These are phyloP conservation scores for Boletus rubescentipes DNA, from an alignment of 768 basidiomycete genomes.

Conservation along the genomic window DNA sequence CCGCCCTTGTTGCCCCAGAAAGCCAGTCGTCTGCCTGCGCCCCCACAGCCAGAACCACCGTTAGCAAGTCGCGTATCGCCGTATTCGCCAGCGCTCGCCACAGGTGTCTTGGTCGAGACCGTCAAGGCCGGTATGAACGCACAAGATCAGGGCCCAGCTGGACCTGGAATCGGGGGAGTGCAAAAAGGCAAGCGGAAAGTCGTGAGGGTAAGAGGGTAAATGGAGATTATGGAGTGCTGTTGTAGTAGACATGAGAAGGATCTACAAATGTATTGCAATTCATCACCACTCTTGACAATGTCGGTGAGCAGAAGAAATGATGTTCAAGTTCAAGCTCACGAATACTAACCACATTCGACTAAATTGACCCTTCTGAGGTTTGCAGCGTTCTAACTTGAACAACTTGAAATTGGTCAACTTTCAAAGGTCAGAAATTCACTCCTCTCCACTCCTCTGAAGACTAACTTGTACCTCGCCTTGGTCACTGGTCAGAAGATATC, in stretches of 20 bases:
- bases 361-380: too few species aligned
- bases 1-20: conserved; percentile 26
- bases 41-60: conserved; percentile 75
- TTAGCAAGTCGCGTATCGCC: conserved; percentile 73
- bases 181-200: conserved; percentile 83
- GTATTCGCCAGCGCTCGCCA: conserved; percentile 75
- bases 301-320: too few species aligned
- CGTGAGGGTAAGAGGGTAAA: conserved; percentile 64
- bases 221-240: background rate
- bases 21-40: conserved; percentile 55
- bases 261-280: conserved; percentile 21
- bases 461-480: too few species aligned
- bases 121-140: conserved; percentile 85
- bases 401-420: too few species aligned
- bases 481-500: too few species aligned
- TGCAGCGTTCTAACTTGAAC: too few species aligned
- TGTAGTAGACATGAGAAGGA: conserved; percentile 13
- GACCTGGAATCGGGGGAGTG: conserved; percentile 31
- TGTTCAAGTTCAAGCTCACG: too few species aligned
- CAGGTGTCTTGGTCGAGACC: conserved; percentile 78
- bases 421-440: too few species aligned
- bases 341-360: too few species aligned
- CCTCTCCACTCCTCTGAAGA: too few species aligned
- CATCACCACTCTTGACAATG: background rate
- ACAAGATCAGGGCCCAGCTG: conserved; percentile 45